Conservation (phyloP, 2,329 filamentous ascomycete species). For the Stagonosporopsis cucurbitacearum region DNA sequence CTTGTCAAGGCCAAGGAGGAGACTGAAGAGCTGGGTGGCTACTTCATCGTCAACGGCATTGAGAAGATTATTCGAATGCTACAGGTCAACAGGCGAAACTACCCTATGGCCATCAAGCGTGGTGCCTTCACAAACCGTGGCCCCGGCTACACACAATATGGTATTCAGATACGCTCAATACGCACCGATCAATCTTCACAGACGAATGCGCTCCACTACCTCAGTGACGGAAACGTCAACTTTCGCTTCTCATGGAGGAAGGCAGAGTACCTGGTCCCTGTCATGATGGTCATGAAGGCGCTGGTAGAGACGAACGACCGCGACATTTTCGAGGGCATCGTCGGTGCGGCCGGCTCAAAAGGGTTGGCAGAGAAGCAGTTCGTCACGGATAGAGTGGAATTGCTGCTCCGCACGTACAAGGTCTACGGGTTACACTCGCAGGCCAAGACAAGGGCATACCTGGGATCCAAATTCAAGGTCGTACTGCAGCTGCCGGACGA, state of each 20-base stretch:
- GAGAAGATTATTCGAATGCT: conserved; percentile 96
- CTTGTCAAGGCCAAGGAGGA: conserved; percentile 91
- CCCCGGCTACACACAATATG: conserved; percentile 83
- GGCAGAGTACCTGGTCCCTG: conserved; percentile 93
- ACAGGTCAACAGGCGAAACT: conserved; percentile 88
- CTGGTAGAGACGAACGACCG: conserved; percentile 94
- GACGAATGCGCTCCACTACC: conserved; percentile 95
- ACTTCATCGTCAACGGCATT: conserved; percentile 97
- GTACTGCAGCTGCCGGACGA: conserved; percentile 85
- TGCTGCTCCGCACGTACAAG: conserved; percentile 92
- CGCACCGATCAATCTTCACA: conserved; percentile 98
- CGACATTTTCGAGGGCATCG: conserved; percentile 92
- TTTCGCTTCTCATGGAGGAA: conserved; percentile 99
- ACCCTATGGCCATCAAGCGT: conserved; percentile 91
- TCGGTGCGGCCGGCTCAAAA: conserved; percentile 77
- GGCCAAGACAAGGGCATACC: conserved; percentile 80
- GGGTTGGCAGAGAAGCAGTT: conserved; percentile 84
- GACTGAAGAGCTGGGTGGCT: conserved; percentile 93
- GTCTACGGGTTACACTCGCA: conserved; percentile 83
- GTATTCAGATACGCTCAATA: conserved; percentile 89
- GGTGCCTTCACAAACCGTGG: conserved; percentile 90
- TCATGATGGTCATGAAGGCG: conserved; percentile 96
- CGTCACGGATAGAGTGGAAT: conserved; percentile 90
- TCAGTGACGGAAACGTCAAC: conserved; percentile 93
- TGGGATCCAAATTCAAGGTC: conserved; percentile 89